phyloP scores from a whole-genome alignment of 2,329 filamentous ascomycete genomes.

The Nothophaeocryptopus gaeumannii region DNA sequence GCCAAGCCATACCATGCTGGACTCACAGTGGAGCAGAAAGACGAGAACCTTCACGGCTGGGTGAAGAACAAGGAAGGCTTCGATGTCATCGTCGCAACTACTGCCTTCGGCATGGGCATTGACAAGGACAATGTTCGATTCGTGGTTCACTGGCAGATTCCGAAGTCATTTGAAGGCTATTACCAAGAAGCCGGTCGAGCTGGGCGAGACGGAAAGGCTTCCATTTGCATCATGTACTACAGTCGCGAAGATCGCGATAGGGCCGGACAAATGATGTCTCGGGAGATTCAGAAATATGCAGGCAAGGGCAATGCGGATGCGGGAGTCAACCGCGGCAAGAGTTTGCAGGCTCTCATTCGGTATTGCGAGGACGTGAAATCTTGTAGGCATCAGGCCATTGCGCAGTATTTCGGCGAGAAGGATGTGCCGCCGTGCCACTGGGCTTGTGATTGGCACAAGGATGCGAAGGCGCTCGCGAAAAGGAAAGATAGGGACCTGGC shows the following conservation, averaged over 20 bases:
- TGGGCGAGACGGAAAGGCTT: constrained; percentile 83
- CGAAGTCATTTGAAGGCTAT: constrained; percentile 92
- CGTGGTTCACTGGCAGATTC: constrained; percentile 89
- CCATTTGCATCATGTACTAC: constrained; percentile 87
- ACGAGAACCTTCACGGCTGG: constrained; percentile 69
- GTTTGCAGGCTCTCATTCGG: constrained; percentile 58
- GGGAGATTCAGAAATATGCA: constrained; percentile 37
- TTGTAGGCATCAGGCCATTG: constrained; percentile 75
- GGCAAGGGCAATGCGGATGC: constrained; percentile 38
- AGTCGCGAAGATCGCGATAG: constrained; percentile 81
- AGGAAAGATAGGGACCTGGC: constrained; percentile 45
- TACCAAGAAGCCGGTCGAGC: constrained; percentile 94
- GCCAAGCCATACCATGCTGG: constrained; percentile 72
- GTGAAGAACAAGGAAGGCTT: constrained; percentile 71
- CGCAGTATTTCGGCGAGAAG: constrained; percentile 71
- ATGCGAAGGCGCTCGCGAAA: constrained; percentile 40
- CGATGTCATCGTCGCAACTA: constrained; percentile 91
- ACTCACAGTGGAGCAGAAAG: constrained; percentile 63
- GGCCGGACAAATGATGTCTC: constrained; percentile 55
- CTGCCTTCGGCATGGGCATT: constrained; percentile 96
- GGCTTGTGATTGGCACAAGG: constrained; percentile 52
- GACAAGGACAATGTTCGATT: constrained; percentile 94
- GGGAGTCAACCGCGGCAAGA: constrained; percentile 42
- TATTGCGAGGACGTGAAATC: constrained; percentile 75
- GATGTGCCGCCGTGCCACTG: constrained; percentile 39